Conservation (phyloP, 1,284 basidiomycete genomes). For the Rhodotorula sp. region DNA sequence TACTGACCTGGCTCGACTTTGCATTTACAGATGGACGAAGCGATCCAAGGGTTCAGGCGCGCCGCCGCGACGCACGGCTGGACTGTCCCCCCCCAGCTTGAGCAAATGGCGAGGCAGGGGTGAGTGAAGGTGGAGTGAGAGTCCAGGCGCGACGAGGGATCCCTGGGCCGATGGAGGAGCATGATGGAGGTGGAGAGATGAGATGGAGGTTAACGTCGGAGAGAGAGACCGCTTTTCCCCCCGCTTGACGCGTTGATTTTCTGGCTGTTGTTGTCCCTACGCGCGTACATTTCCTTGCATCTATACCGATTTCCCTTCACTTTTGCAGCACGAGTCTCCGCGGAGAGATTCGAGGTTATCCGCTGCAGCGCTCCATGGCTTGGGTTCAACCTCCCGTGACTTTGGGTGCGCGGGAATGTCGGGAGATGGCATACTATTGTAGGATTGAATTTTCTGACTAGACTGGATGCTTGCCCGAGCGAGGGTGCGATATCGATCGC, state of each 20-base stretch:
- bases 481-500: no score
- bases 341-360: no score
- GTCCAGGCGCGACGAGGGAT: neutral
- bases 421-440: no score
- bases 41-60: conserved; percentile 38
- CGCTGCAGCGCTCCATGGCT: no score
- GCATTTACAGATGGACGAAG: conserved; percentile 18
- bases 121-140: neutral
- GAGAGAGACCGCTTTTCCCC: neutral
- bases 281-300: neutral
- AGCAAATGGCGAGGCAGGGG: conserved; percentile 2
- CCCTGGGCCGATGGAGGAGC: neutral
- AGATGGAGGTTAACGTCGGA: neutral
- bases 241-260: neutral
- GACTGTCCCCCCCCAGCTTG: conserved; percentile 27
- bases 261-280: neutral
- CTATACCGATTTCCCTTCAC: neutral
- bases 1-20: neutral
- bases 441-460: no score
- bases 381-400: no score
- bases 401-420: no score
- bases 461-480: no score
- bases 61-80: conserved; percentile 38
- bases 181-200: neutral
- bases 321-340: neutral